Evolutionary conservation across 1,284 basidiomycete species (phyloP).

Genomic region (Coniferiporia weirii): DNA sequence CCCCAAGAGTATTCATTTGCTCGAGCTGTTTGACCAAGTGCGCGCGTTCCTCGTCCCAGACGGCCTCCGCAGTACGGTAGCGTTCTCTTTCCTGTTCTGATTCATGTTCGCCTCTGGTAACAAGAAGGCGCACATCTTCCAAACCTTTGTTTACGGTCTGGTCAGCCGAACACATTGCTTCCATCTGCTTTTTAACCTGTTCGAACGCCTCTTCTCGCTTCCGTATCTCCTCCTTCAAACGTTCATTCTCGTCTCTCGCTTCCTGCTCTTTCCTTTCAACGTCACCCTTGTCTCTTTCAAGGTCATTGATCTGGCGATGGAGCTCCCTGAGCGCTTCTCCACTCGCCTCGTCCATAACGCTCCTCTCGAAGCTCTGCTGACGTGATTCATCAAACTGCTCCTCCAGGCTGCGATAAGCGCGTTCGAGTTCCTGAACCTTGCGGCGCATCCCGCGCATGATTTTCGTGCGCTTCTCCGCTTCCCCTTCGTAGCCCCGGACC

Average conservation of each 20-base stretch:
- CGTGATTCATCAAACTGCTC: constrained; percentile 61
- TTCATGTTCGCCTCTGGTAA: constrained; percentile 34
- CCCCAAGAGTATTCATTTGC: constrained; percentile 25
- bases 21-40: constrained; percentile 33
- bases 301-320: constrained; percentile 53
- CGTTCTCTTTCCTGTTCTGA: constrained; percentile 38
- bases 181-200: constrained; percentile 53
- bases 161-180: constrained; percentile 38
- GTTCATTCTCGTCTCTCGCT: constrained; percentile 31
- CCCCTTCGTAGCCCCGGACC: constrained; percentile 49
- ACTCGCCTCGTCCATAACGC: constrained; percentile 74
- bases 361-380: constrained; percentile 66
- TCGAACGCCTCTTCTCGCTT: constrained; percentile 46
- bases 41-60: constrained; percentile 47
- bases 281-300: constrained; percentile 56
- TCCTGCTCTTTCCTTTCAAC: constrained; percentile 38
- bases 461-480: constrained; percentile 50
- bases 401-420: constrained; percentile 54
- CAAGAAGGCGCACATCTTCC: constrained; percentile 37
- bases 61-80: constrained; percentile 34
- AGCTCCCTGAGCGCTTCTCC: constrained; percentile 61
- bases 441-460: constrained; percentile 61
- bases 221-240: constrained; percentile 44
- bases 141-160: constrained; percentile 23
- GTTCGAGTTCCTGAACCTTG: constrained; percentile 66